Conservation (phyloP, 352 stramenopile species). For the Halophytophthora batemanensis region DNA sequence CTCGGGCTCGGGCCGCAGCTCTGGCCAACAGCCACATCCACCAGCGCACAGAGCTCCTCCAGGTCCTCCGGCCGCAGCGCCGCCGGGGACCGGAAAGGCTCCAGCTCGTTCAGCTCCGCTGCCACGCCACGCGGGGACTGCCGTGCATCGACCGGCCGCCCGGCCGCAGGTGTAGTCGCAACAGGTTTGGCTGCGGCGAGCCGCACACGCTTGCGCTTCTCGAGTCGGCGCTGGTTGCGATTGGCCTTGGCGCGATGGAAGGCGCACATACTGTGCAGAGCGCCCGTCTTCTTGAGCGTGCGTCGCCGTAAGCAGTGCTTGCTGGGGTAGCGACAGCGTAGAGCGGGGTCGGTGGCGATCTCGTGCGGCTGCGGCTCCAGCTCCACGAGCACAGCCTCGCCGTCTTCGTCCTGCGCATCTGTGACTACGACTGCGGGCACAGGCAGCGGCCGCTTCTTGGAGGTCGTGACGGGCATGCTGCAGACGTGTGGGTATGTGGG, state of each 20-base stretch:
- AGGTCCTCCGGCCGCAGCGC: constrained; percentile 37
- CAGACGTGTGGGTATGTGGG: too few species aligned
- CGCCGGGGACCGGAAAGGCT: constrained; percentile 33
- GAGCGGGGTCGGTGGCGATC: constrained; percentile 29
- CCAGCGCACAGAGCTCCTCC: constrained; percentile 33
- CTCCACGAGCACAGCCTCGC: constrained; percentile 32
- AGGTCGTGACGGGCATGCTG: neutral
- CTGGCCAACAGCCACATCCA: constrained; percentile 18
- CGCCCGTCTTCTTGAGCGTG: constrained; percentile 58
- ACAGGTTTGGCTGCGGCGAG: constrained; percentile 13
- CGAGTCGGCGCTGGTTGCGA: constrained; percentile 47
- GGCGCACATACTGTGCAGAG: constrained; percentile 58
- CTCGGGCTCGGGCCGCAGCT: too few species aligned
- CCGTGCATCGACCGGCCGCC: neutral
- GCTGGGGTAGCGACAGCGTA: constrained; percentile 51
- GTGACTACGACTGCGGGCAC: neutral
- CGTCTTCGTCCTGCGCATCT: constrained; percentile 21
- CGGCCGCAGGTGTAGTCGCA: constrained; percentile 1
- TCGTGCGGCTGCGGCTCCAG: constrained; percentile 35
- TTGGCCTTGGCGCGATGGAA: constrained; percentile 60
- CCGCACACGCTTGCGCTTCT: constrained; percentile 35
- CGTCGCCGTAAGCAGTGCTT: constrained; percentile 50
- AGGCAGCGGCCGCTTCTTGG: constrained; percentile 15
- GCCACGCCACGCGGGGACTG: constrained; percentile 23
- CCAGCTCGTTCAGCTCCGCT: constrained; percentile 13